Percentiles rank a stretch among this genome's conserved stretches.
These are phyloP conservation scores for Ceratocystis destructans DNA, from an alignment of 2,329 filamentous ascomycete genomes.

Conservation along the genomic window DNA sequence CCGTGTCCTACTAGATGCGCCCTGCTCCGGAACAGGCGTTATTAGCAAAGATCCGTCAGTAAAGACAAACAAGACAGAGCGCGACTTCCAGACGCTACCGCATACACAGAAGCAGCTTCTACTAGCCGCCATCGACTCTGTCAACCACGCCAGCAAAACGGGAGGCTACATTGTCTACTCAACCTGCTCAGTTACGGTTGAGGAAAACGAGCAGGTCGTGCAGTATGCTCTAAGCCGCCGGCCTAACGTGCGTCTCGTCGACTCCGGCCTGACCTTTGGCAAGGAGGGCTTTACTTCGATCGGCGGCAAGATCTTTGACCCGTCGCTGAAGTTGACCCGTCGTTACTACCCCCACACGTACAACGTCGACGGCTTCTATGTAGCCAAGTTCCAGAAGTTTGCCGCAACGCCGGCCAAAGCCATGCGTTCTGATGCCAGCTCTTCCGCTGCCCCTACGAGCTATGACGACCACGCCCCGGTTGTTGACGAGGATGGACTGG, in stretches of 20 bases:
- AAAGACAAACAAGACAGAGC: constrained; percentile 96
- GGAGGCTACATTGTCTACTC: constrained; percentile 95
- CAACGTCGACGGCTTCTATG: constrained; percentile 97
- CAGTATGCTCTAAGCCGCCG: constrained; percentile 84
- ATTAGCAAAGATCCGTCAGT: constrained; percentile 94
- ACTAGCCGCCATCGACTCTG: constrained; percentile 84
- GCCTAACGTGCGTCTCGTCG: constrained; percentile 85
- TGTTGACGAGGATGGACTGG: constrained; percentile 14
- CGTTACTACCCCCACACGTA: constrained; percentile 83
- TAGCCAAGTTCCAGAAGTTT: constrained; percentile 91
- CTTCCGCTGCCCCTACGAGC: constrained; percentile 23
- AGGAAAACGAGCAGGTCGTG: constrained; percentile 82
- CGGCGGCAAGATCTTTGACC: constrained; percentile 83
- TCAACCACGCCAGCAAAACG: constrained; percentile 80
- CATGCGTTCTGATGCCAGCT: constrained; percentile 30
- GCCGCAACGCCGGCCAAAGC: constrained; percentile 43
- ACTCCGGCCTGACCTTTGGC: constrained; percentile 80
- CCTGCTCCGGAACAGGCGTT: constrained; percentile 92
- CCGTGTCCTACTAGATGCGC: constrained; percentile 82
- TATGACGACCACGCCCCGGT: constrained; percentile 11
- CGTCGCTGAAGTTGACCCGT: constrained; percentile 66
- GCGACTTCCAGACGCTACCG: constrained; percentile 83
- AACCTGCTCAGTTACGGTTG: constrained; percentile 85
- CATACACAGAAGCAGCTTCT: constrained; percentile 92
- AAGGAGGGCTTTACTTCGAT: constrained; percentile 85